phyloP scores from a whole-genome alignment of 1,139 yeast genomes.

The Ogataea hybrid region DNA sequence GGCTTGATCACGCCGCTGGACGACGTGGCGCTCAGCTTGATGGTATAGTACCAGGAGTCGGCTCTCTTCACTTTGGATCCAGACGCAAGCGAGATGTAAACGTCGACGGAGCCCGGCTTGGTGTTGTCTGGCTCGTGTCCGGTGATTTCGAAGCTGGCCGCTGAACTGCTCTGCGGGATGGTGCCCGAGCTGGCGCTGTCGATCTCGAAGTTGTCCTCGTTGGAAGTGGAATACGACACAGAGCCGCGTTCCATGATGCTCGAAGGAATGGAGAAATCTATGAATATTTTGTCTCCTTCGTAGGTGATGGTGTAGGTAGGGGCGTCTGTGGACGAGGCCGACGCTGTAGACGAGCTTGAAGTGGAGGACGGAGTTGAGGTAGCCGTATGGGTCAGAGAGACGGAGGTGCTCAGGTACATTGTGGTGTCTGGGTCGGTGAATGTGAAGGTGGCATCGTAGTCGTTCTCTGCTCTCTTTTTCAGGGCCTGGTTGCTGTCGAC shows the following conservation, averaged over 20 bases:
- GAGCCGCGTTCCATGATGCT: constrained; percentile 7
- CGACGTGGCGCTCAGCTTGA: constrained; percentile 7
- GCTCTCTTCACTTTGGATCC: constrained; percentile 8
- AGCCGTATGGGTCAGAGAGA: constrained; percentile 1
- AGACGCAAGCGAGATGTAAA: constrained; percentile 4
- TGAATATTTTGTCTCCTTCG: constrained; percentile 6
- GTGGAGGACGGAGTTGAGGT: neutral
- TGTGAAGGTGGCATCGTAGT: constrained; percentile 8
- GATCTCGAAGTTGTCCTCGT: constrained; percentile 9
- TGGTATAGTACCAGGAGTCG: constrained; percentile 8
- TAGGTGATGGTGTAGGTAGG: constrained; percentile 8
- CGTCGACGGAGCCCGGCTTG: constrained; percentile 6
- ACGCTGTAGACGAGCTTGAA: neutral
- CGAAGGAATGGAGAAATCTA: constrained; percentile 7
- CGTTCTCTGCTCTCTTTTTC: constrained; percentile 2
- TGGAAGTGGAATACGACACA: constrained; percentile 5
- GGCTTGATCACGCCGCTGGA: constrained; percentile 9
- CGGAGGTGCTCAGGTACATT: constrained; percentile 5
- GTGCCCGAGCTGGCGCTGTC: neutral
- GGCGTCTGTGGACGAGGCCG: constrained; percentile 5
- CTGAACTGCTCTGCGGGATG: constrained; percentile 2
- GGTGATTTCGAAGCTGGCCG: constrained; percentile 6
- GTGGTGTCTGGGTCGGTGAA: constrained; percentile 5
- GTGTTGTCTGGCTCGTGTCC: constrained; percentile 7
- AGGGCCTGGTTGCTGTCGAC: neutral